A percentile compares a stretch with the other conserved stretches of the same genome.
phyloP scores from a whole-genome alignment of 352 stramenopile species.

The Phytophthora cactorum region DNA sequence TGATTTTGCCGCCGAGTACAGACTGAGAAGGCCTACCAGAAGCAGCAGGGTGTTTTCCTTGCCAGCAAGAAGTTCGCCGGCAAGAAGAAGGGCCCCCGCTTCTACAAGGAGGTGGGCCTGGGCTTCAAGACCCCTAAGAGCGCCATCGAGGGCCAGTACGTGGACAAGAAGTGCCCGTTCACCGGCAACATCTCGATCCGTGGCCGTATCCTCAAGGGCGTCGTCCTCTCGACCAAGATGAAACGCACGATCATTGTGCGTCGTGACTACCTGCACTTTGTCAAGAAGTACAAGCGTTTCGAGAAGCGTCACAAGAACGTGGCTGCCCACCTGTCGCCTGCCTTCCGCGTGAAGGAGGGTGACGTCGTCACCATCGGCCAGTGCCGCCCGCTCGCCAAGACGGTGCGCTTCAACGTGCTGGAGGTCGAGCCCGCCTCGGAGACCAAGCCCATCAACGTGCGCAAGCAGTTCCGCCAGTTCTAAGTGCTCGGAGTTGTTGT shows the following conservation, averaged over 20 bases:
- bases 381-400: slow-evolving; percentile 99
- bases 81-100: slow-evolving; percentile 96
- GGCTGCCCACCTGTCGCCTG: slow-evolving; percentile 97
- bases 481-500: slow-evolving; percentile 66
- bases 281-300: slow-evolving; percentile 99
- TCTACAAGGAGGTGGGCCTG: slow-evolving; percentile 97
- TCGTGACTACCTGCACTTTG: slow-evolving; percentile 99
- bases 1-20: slow-evolving; percentile 45
- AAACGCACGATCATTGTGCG: slow-evolving; percentile 99
- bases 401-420: slow-evolving; percentile 99
- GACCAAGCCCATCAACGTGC: slow-evolving; percentile 96
- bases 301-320: slow-evolving; percentile 99
- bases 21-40: slow-evolving; percentile 99
- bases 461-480: slow-evolving; percentile 99
- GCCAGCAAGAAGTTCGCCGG: slow-evolving; percentile 95
- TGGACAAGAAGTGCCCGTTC: slow-evolving; percentile 99
- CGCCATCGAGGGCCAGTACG: slow-evolving; percentile 95
- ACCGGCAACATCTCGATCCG: slow-evolving; percentile 99
- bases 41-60: slow-evolving; percentile 99
- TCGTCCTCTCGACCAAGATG: slow-evolving; percentile 99
- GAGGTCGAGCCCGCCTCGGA: slow-evolving; percentile 96
- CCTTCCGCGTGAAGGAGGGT: slow-evolving; percentile 98
- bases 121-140: slow-evolving; percentile 99
- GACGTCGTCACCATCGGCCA: slow-evolving; percentile 99
- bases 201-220: slow-evolving; percentile 97